A percentile compares a stretch with the other conserved stretches of the same genome.
Evolutionary conservation across 202 grass and related monocot genomes (phyloP).

Genomic region (Bolboschoenoplectus hybrid): DNA sequence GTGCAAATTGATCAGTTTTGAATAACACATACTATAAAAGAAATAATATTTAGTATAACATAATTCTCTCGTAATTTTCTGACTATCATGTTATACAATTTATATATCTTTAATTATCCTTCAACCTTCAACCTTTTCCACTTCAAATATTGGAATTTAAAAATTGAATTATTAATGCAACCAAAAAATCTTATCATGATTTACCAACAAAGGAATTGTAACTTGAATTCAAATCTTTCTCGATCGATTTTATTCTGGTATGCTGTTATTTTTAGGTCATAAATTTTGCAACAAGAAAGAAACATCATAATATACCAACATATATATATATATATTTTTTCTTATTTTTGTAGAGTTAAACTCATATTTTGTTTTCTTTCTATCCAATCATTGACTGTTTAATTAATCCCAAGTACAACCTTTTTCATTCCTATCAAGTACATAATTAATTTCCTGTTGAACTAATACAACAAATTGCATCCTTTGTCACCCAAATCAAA

Average conservation of each 20-base stretch:
- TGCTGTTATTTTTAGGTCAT: background rate
- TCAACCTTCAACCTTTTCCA: background rate
- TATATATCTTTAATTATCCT: background rate
- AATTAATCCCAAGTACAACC: slow-evolving; percentile 6
- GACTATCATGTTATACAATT: background rate
- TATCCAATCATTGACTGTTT: slow-evolving; percentile 10
- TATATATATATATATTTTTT: background rate
- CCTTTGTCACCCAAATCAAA: slow-evolving; percentile 15
- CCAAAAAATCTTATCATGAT: background rate
- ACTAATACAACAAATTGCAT: background rate
- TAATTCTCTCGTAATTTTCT: too few species aligned
- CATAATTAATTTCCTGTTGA: background rate
- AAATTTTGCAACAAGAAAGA: background rate
- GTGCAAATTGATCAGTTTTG: too few species aligned
- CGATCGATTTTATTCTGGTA: too few species aligned
- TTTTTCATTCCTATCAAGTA: slow-evolving; percentile 27
- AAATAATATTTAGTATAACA: too few species aligned
- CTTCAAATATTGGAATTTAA: background rate
- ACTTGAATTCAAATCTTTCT: too few species aligned
- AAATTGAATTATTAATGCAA: background rate
- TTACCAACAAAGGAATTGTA: too few species aligned
- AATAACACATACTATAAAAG: too few species aligned
- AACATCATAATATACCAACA: background rate
- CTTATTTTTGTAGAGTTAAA: background rate
- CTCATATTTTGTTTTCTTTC: background rate